Percentiles rank a stretch among this genome's conserved stretches.
These are phyloP conservation scores for Auricularia cornea DNA, from an alignment of 768 basidiomycete species.

Conservation along the genomic window DNA sequence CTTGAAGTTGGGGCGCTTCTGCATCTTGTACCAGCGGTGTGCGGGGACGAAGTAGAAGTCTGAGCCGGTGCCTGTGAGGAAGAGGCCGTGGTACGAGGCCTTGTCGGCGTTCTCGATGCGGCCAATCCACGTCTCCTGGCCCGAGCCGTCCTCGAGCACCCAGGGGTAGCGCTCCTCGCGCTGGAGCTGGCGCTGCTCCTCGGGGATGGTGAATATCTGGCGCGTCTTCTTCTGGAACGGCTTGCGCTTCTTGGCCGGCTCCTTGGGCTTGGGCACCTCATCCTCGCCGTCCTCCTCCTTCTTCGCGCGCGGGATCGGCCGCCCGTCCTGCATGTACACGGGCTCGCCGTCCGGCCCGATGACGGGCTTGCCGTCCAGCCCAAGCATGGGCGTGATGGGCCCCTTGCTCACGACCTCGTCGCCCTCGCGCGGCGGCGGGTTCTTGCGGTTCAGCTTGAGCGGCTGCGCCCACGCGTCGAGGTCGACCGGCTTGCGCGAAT, in stretches of 20 bases:
- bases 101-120: conserved; percentile 71
- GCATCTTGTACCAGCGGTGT: conserved; percentile 88
- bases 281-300: conserved; percentile 16
- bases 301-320: conserved; percentile 35
- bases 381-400: conserved; percentile 63
- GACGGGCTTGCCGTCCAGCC: conserved; percentile 77
- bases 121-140: conserved; percentile 70
- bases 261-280: conserved; percentile 35
- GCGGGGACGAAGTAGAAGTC: conserved; percentile 86
- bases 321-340: conserved; percentile 66
- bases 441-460: conserved; percentile 83
- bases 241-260: conserved; percentile 38
- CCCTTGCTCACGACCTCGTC: conserved; percentile 14
- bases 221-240: conserved; percentile 74
- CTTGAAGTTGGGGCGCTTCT: conserved; percentile 66
- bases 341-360: conserved; percentile 66
- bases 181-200: conserved; percentile 67
- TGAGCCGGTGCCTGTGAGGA: conserved; percentile 55
- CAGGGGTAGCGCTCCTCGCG: conserved; percentile 86
- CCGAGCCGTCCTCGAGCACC: conserved; percentile 77
- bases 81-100: conserved; percentile 67
- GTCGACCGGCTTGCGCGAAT: conserved; percentile 64
- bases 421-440: conserved; percentile 44
- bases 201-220: conserved; percentile 76
- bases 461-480: conserved; percentile 61